Percentiles rank a stretch among this genome's conserved stretches.
phyloP scores from a whole-genome alignment of 805 yeast genomes.

The Yarrowia sp. region DNA sequence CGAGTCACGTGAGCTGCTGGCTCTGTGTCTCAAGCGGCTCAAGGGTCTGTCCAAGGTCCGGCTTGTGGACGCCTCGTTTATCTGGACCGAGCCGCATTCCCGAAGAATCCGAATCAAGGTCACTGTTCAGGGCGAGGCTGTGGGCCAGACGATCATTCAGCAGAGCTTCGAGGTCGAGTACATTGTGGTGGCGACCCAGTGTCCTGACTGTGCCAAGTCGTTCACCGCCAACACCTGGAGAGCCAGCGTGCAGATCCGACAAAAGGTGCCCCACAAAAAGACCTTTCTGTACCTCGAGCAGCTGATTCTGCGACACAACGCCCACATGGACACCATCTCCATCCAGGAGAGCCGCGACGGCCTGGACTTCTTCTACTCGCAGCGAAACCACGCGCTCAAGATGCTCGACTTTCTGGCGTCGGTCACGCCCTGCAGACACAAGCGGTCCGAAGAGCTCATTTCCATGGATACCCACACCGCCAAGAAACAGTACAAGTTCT shows the following conservation, averaged over 20 bases:
- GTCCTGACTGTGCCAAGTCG: constrained; percentile 96
- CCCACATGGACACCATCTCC: constrained; percentile 89
- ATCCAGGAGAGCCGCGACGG: constrained; percentile 92
- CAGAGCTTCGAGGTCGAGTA: constrained; percentile 93
- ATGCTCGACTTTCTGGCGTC: constrained; percentile 87
- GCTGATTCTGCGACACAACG: constrained; percentile 85
- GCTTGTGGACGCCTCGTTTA: constrained; percentile 87
- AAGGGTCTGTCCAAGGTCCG: constrained; percentile 88
- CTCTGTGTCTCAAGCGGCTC: constrained; percentile 84
- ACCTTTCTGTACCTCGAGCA: constrained; percentile 93
- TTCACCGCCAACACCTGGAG: constrained; percentile 96
- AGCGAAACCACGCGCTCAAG: constrained; percentile 87
- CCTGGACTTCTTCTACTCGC: constrained; percentile 85
- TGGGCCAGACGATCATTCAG: constrained; percentile 78
- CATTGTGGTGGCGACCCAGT: constrained; percentile 93
- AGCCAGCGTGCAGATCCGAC: constrained; percentile 95
- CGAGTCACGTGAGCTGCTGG: constrained; percentile 91
- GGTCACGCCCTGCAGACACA: constrained; percentile 80
- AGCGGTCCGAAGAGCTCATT: constrained; percentile 86
- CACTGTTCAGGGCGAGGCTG: constrained; percentile 93
- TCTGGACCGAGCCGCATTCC: constrained; percentile 98
- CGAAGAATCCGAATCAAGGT: constrained; percentile 86
- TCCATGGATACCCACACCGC: constrained; percentile 91
- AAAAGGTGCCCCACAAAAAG: constrained; percentile 92
- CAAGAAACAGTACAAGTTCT: constrained; percentile 82